phyloP scores from a whole-genome alignment of 176 grass and related monocot species.

The Bolboschoenus planiculmis region DNA sequence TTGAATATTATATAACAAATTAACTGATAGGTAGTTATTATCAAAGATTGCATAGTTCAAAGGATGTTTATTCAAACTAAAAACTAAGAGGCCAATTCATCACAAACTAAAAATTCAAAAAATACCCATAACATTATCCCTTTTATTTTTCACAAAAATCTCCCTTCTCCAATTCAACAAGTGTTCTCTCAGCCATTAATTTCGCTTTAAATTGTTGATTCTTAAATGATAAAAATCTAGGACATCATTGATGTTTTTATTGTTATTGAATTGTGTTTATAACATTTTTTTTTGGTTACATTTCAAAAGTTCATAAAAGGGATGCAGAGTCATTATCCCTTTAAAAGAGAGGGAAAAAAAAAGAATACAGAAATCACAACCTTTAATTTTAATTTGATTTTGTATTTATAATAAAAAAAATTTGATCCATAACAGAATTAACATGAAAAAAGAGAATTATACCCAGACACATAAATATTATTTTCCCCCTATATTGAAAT shows the following conservation, averaged over 20 bases:
- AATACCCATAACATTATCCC: background rate
- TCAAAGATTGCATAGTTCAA: too few relatives aligned
- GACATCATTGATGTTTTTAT: background rate
- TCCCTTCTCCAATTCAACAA: background rate
- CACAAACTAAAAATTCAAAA: too few relatives aligned
- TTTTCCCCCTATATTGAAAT: background rate
- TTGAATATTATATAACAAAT: too few relatives aligned
- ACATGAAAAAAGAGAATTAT: too few relatives aligned
- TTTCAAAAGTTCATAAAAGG: background rate
- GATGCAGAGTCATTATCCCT: background rate
- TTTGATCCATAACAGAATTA: too few relatives aligned
- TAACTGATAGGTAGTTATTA: too few relatives aligned
- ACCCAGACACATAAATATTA: background rate
- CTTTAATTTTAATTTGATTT: background rate
- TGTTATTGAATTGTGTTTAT: background rate
- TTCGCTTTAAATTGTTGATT: background rate
- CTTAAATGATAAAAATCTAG: background rate
- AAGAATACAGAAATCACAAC: too few relatives aligned
- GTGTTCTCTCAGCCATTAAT: background rate
- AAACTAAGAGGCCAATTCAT: too few relatives aligned
- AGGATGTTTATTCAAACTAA: too few relatives aligned
- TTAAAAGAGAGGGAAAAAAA: background rate
- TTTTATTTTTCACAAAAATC: background rate
- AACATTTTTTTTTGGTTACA: background rate
- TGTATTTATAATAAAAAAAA: too few relatives aligned